A percentile compares a stretch with the other conserved stretches of the same genome.
Evolutionary conservation across 306 rosid species (phyloP).

Genomic region (Ormosia semicastrata): DNA sequence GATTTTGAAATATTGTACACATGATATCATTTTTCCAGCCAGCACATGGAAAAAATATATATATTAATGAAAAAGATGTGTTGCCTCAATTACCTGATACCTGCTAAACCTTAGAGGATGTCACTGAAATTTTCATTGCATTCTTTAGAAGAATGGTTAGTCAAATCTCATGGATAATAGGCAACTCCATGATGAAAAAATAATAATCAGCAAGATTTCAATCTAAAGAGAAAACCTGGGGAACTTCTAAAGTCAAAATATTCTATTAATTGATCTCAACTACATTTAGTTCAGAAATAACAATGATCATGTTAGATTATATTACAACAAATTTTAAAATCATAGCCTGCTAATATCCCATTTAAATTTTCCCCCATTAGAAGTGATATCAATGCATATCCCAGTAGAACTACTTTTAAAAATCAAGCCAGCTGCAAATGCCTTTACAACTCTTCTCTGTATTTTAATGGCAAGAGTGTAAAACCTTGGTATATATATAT

Average conservation of each 20-base stretch:
- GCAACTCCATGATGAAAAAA: background rate
- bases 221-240: background rate
- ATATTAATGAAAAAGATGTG: no score
- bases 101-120: background rate
- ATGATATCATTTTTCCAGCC: no score
- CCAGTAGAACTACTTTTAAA: background rate
- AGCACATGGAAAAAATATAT: no score
- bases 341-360: no score
- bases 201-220: background rate
- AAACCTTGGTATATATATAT: background rate
- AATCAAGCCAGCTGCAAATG: background rate
- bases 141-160: constrained; percentile 1
- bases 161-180: background rate
- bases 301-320: background rate
- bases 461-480: background rate
- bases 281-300: background rate
- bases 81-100: background rate
- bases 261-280: background rate
- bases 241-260: background rate
- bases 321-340: no score
- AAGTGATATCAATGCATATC: background rate
- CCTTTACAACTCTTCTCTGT: no score
- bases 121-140: background rate
- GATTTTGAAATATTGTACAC: background rate
- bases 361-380: no score